Percentiles rank a stretch among this genome's conserved stretches.
phyloP scores from a whole-genome alignment of 1,284 basidiomycete genomes.

The Puccinia triticina region DNA sequence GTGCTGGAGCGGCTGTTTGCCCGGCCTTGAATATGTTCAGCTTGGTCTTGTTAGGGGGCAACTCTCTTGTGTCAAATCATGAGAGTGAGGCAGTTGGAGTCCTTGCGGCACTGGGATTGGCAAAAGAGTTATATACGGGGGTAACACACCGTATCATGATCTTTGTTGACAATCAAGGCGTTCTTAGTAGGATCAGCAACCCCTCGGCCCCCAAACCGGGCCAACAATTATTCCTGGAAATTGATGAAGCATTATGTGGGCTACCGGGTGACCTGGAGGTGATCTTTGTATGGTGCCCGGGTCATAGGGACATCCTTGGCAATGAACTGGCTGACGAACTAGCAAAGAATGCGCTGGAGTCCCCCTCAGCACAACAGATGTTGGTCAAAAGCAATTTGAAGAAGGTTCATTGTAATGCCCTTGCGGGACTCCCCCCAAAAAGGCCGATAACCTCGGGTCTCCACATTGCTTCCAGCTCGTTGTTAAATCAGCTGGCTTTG shows the following conservation, averaged over 20 bases:
- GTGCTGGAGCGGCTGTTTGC: constrained; percentile 17
- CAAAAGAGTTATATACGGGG: background rate
- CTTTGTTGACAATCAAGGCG: too few species aligned
- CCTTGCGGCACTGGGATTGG: background rate
- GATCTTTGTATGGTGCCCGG: constrained; percentile 16
- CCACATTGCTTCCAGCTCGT: background rate
- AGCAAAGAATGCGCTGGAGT: too few species aligned
- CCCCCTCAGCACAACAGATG: too few species aligned
- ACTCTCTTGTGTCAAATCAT: background rate
- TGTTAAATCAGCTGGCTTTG: background rate
- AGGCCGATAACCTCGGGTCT: background rate
- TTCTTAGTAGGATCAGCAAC: background rate
- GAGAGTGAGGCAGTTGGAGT: background rate
- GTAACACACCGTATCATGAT: background rate
- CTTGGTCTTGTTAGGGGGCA: background rate
- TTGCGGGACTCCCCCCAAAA: background rate
- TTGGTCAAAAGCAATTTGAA: too few species aligned
- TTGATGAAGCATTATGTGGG: background rate
- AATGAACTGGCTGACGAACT: constrained; percentile 28
- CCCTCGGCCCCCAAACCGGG: background rate
- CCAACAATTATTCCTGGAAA: background rate
- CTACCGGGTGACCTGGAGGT: too few species aligned
- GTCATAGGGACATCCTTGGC: background rate
- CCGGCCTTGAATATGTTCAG: background rate
- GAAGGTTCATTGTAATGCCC: background rate